Base-by-base conservation (phyloP, 2,329 filamentous ascomycete species). In the Incumbomyces delicatus region DNA sequence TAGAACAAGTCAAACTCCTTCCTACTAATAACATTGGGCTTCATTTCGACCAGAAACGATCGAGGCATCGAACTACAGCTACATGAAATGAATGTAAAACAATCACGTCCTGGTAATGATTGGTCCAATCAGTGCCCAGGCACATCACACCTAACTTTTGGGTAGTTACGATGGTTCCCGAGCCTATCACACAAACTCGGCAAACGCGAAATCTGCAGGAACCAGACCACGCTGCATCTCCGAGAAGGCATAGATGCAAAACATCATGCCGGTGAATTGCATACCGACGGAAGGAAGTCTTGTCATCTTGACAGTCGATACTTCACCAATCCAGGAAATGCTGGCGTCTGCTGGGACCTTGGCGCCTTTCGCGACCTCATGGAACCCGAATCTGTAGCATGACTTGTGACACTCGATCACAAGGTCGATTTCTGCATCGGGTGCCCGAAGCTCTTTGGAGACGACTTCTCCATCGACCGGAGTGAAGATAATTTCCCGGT, bases 171-270 rank as follows among this genome's bases (percentile, higher is more conserved):
- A n/a, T n/a, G n/a, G n/a, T n/a, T n/a, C n/a, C n/a, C n/a, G n/a
- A n/a, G n/a, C n/a, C 4, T 27, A 27, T 27, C 22, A 27, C 22
- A 27, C 22, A 27, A 55, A 56, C 27, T 59, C 50, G 2, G 58
- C 64, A 54, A 63, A 65, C 13, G 51, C 52, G 51, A 72, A 71
- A 42, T 71, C 66, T 1, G 69, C 69, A 1, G 68, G 67, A 2
- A 52, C 55, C 6, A 68, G 54, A 31, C 64, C 68, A 14, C 60
- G 57, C 44, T 71, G 63, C 14, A 63, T 53, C 34, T 68, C 62
- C 3, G 66, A 69, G 53, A 66, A 69, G 1, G 66, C 59, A 54
- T 72, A 72, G 11, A 72, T n/a, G 0, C 70, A 69, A 40, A 72
- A 53, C 67, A 71, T 70, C 58, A 67, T 65, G 0, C 69, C 69